Conservation (phyloP, 495 filamentous ascomycete genomes). For the Clavariopsis aquatica region DNA sequence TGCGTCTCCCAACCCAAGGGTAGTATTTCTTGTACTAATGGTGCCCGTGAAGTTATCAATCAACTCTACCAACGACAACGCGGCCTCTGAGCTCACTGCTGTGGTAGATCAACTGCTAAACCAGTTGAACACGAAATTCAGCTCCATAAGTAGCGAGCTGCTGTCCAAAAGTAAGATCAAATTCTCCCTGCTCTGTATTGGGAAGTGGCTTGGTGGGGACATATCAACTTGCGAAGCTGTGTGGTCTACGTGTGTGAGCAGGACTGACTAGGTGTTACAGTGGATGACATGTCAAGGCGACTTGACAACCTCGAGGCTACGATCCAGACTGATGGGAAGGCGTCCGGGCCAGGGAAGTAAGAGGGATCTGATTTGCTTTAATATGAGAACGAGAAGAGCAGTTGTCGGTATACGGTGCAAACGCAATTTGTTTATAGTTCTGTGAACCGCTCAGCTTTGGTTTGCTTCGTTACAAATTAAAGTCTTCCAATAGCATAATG, state of each 20-base stretch:
- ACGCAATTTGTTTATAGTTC: no score
- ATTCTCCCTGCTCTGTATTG: no score
- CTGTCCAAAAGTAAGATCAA: constrained; percentile 76
- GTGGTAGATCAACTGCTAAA: constrained; percentile 85
- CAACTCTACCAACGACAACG: constrained; percentile 15
- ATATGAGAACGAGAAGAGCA: no score
- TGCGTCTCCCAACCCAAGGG: constrained; percentile 1
- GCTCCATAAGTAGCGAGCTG: constrained; percentile 75
- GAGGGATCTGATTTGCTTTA: no score
- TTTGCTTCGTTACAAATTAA: no score
- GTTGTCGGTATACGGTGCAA: no score
- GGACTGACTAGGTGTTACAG: constrained; percentile 47
- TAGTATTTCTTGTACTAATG: no score
- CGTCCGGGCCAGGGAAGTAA: constrained; percentile 14
- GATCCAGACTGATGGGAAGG: constrained; percentile 54
- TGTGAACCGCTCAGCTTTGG: no score
- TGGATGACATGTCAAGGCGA: constrained; percentile 93
- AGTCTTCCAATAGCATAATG: neutral
- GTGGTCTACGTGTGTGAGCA: neutral
- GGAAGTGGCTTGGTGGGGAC: no score
- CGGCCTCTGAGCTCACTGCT: constrained; percentile 65
- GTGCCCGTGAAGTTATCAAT: neutral
- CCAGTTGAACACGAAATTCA: constrained; percentile 80
- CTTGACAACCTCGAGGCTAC: constrained; percentile 84
- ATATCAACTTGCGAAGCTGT: neutral